Base-by-base conservation (phyloP, 176 grass and related monocot species). In the Carex littledalei region DNA sequence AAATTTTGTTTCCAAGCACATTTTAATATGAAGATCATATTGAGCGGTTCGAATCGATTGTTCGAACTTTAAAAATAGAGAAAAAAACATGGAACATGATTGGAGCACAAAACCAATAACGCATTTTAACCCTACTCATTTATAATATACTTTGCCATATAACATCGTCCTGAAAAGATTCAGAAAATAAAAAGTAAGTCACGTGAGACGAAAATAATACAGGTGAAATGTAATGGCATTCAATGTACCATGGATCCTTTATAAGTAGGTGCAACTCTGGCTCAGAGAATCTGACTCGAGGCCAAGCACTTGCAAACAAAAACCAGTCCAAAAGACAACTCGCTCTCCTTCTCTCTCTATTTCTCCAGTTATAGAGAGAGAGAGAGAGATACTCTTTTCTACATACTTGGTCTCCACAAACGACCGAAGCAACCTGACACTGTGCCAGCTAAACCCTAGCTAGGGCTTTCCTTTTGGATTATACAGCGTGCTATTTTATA, bases 241-340 rank as follows among this genome's bases (percentile, higher is more conserved):
- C 1, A 83, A 82, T 82, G 79, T 82, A 64, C 59, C 39, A 49
- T n/a, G n/a, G n/a, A n/a, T 62, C 37, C 24, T 45, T 69, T 84
- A 82, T 67, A 69, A 70, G 26, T 63, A 76, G 84, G 57, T 85
- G 84, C 84, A 77, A 63, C 43, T 67, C 50, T 81, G 81, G 69
- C 26, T 37, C 70, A 88, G 85, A 87, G 90, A 93, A 96, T 96
- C 94, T 88, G 62, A 87, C 67, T 88, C 63, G 59, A 76, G 10
- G 87, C 91, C 94, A 95, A 93, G 34, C 57, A 86, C 94, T 89
- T 84, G 81, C 11, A 50, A 91, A 89, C 94, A 95, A 93, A 83
- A 60, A 60, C 78, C 21, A 86, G 89, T 88, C 91, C 87, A 87
- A 91, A 86, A 93, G 75, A 63, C 77, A 88, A 14, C 86, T 13